Evolutionary conservation across 306 rosid genomes (phyloP), one percentile per base, ranked within the genome.

Genomic region (Delonix regia): DNA sequence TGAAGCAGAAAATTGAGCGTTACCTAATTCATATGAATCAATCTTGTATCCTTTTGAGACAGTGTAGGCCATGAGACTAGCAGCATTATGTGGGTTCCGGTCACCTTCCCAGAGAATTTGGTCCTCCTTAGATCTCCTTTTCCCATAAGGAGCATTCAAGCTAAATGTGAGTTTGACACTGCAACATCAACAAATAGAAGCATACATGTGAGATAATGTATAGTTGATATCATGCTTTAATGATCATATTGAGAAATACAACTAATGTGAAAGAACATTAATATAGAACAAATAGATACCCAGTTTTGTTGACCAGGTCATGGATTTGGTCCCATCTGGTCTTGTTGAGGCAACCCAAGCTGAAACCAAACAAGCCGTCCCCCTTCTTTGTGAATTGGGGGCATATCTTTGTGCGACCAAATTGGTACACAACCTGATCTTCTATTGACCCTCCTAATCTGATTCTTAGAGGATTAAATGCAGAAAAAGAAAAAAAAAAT

Each of bases 391-490:
- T 71, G 41, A 88, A 39, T 0, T n/a, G 7, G 2, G 81, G 77
- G 75, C 92, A 88, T 0, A 56, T 21, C 19, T 41, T 51, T 5
- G 30, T 75, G 5, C 21, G 51, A 0, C 94, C 88, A 78, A 92
- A 84, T 64, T 77, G 80, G 76, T 89, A 89, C 42, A 76, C 61
- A 21, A 88, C 78, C 16, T 76, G 84, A 81, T 92, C 94, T 85
- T 89, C 80, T n/a, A 89, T 9, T 61, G 97, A 91, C 15, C 97
- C 97, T 83, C 94, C 97, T 61, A 89, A 3, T 88, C 97, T 81
- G 39, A 88, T 82, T 76, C 94, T 86, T 78, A 89, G 1, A n/a
- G 90, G 74, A 22, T 39, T 70, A 45, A 92, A 89, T 7, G 91
- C 90, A 86, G 84, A 16, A 49, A 49, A 5, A 15, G 2, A 49